phyloP scores from a whole-genome alignment of 202 grass and related monocot genomes.

The Digitaria exilis region DNA sequence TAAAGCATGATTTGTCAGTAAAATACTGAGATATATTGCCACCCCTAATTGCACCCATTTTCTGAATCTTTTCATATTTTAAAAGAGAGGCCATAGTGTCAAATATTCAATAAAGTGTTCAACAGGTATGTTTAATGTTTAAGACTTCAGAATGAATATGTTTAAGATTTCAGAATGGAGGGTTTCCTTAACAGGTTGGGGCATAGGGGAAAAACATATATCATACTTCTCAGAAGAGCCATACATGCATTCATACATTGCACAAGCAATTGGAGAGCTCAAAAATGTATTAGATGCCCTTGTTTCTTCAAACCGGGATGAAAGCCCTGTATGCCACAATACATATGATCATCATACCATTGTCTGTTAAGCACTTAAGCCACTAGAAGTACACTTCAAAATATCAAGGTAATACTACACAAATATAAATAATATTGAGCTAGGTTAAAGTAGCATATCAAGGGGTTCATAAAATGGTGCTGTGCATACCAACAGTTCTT shows the following conservation, averaged over 20 bases:
- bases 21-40: not conserved
- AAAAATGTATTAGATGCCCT: not conserved
- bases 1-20: not conserved
- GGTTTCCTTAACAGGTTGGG: not conserved
- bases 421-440: not conserved
- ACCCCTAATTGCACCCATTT: not conserved
- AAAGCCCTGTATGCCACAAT: not conserved
- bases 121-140: not conserved
- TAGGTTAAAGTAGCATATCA: not conserved
- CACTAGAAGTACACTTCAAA: not conserved
- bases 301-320: not conserved
- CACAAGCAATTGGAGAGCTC: not conserved
- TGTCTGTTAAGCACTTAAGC: not conserved
- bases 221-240: not conserved
- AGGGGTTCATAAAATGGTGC: not conserved
- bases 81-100: not conserved
- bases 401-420: not conserved
- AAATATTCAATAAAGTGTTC: not conserved
- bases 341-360: not conserved
- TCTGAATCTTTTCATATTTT: not conserved
- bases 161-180: too few species aligned
- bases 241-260: not conserved
- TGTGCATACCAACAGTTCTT: not conserved
- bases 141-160: not conserved
- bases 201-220: not conserved